Percentiles rank a stretch among this genome's conserved stretches.
phyloP scores from a whole-genome alignment of 305 asterid genomes.

The Fraxinus albicans region DNA sequence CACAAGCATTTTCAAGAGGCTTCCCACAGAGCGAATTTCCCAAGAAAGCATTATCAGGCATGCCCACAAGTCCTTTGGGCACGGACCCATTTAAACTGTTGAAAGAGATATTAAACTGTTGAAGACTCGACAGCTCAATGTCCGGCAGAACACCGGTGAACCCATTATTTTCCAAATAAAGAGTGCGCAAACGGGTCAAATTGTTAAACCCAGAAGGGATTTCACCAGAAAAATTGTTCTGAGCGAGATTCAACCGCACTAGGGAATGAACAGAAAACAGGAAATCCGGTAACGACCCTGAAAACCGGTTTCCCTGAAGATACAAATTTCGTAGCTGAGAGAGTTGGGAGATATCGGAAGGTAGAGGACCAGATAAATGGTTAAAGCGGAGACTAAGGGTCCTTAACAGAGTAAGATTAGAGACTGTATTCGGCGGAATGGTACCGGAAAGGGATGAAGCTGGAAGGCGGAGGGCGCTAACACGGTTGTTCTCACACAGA shows the following conservation, averaged over 20 bases:
- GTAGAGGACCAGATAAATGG: conserved; percentile 69
- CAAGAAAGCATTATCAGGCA: conserved; percentile 17
- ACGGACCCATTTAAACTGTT: conserved; percentile 74
- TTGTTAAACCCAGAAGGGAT: conserved; percentile 44
- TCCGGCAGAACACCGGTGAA: conserved; percentile 68
- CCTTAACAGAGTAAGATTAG: conserved; percentile 53
- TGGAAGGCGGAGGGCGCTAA: conserved; percentile 72
- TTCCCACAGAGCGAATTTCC: conserved; percentile 16
- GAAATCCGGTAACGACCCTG: conserved; percentile 50
- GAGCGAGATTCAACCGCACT: not conserved
- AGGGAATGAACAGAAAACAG: conserved; percentile 39
- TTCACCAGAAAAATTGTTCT: not conserved
- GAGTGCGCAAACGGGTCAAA: conserved; percentile 75
- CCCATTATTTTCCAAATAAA: conserved; percentile 58
- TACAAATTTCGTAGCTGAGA: conserved; percentile 70
- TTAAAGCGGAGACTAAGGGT: conserved; percentile 83
- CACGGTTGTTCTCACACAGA: conserved; percentile 59
- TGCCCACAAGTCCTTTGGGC: conserved; percentile 53
- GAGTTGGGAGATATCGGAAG: conserved; percentile 55
- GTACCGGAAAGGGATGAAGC: conserved; percentile 66
- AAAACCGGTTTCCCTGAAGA: conserved; percentile 71
- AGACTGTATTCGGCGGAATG: conserved; percentile 51
- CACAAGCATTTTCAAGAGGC: conserved; percentile 32
- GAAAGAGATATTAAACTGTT: conserved; percentile 76
- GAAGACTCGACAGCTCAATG: conserved; percentile 45